Evolutionary conservation across 495 filamentous ascomycete species (phyloP).

Genomic region (Letharia lupina): DNA sequence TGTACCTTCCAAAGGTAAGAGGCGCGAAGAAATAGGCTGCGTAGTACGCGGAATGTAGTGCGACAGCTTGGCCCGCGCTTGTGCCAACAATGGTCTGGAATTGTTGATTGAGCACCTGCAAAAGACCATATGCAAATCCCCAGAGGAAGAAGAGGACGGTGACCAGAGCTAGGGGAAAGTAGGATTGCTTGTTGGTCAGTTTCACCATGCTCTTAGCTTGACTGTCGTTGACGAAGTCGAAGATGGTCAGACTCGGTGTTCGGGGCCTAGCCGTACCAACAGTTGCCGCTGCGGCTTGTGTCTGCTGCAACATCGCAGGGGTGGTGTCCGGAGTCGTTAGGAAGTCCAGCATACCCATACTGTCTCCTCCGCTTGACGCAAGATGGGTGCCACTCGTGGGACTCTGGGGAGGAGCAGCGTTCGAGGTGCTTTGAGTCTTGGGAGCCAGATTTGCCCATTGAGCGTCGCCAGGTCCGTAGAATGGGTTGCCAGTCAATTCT

Average conservation of each 20-base stretch:
- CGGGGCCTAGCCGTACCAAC: constrained; percentile 18
- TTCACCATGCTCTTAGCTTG: constrained; percentile 69
- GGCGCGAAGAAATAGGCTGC: constrained; percentile 53
- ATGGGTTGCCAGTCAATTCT: constrained; percentile 17
- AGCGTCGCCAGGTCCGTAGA: constrained; percentile 20
- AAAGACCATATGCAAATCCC: constrained; percentile 79
- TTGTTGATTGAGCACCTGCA: constrained; percentile 62
- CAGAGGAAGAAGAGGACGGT: constrained; percentile 78
- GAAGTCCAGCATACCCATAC: constrained; percentile 50
- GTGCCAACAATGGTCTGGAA: constrained; percentile 44
- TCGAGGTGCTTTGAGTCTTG: constrained; percentile 6
- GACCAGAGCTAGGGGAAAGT: constrained; percentile 51
- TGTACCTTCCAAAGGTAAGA: constrained; percentile 47
- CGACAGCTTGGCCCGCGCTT: constrained; percentile 42
- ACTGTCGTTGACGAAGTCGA: constrained; percentile 80
- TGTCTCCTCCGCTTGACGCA: constrained; percentile 26
- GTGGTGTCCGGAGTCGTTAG: constrained; percentile 46
- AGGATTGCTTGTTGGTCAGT: constrained; percentile 48
- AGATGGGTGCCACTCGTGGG: constrained; percentile 12
- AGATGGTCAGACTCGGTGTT: constrained; percentile 42
- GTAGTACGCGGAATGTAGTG: constrained; percentile 58
- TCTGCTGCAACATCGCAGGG: constrained; percentile 12
- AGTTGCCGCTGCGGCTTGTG: constrained; percentile 16
- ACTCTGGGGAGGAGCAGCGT: constrained; percentile 10
- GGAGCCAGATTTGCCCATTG: constrained; percentile 18